A percentile compares a stretch with the other conserved stretches of the same genome.
Evolutionary conservation across 1,284 basidiomycete genomes (phyloP).

Genomic region (Papiliotrema laurentii): DNA sequence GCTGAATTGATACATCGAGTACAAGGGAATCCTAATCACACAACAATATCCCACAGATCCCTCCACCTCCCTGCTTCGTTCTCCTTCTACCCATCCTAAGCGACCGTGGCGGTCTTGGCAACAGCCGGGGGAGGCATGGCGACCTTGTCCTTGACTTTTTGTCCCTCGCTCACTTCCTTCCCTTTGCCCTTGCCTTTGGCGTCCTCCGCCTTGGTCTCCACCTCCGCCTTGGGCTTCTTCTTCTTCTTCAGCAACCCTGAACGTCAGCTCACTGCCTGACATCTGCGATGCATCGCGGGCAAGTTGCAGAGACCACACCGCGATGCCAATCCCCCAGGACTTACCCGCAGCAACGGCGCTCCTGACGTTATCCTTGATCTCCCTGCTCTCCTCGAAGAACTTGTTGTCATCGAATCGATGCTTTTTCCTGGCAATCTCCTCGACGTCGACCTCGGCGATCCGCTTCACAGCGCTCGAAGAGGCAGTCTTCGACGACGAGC

Average conservation of each 20-base stretch:
- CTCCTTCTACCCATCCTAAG: no score
- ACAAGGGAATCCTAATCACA: no score
- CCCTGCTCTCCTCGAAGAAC: constrained; percentile 85
- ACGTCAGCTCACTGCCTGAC: constrained; percentile 4
- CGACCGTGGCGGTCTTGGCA: constrained; percentile 12
- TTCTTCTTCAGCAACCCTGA: constrained; percentile 68
- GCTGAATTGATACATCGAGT: no score
- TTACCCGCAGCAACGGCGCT: constrained; percentile 79
- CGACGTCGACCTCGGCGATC: constrained; percentile 50
- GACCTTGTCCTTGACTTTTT: constrained; percentile 28
- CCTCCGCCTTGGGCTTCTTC: constrained; percentile 66
- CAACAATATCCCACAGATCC: no score
- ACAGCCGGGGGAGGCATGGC: constrained; percentile 30
- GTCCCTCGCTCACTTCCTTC: constrained; percentile 13
- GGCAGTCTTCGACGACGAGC: constrained; percentile 11
- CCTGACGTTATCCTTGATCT: constrained; percentile 88
- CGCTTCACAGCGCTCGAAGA: no score
- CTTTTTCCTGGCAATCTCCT: constrained; percentile 64
- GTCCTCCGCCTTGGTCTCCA: constrained; percentile 9
- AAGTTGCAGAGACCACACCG: no score
- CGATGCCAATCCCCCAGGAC: no score
- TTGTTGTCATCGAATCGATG: constrained; percentile 87
- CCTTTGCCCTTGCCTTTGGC: constrained; percentile 6
- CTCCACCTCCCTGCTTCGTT: no score
- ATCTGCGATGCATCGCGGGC: no score